Evolutionary conservation across 257 asterid species (phyloP), one percentile per base, ranked within the genome.

Genomic region (Plantago ovata): DNA sequence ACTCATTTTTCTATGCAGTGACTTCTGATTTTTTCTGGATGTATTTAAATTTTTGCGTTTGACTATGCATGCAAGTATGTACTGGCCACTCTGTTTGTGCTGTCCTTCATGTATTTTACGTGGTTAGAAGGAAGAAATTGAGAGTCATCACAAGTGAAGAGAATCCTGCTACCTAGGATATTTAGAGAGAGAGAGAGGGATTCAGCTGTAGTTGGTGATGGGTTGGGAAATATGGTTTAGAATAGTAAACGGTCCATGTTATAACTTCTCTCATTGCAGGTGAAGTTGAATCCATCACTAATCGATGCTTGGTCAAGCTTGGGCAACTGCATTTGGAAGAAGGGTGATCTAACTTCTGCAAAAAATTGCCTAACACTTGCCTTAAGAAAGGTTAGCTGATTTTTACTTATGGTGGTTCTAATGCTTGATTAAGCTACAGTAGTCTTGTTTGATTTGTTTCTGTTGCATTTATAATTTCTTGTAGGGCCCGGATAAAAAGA

Each of bases 281-380:
- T 90, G 69, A 90, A 90, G 77, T 65, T 91, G 87, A 87, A 87
- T 76, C 98, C 95, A 58, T 87, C 94, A 46, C 87, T 79, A 65
- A 81, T 63, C 46, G 96, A 79, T 80, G 98, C 98, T 66, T 91
- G 96, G 94, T 77, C 84, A 66, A 76, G 95, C 77, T 79, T 92
- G 72, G 95, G 96, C 22, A 84, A 84, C 74, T 85, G 95, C 84
- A 85, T 92, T 63, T 92, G 98, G 98, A 92, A 87, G 89, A 92
- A 92, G 70, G 93, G 94, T 15, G 95, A 92, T 74, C 73, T 88
- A 52, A 67, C 77, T 39, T 77, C 90, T 7, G 95, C 96, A 6
- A 92, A 85, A 78, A 88, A 88, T 73, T 88, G 96, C 72, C 76
- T 77, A 49, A 84, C 76, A 55, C 84, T 85, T 71, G 98, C 95